These are phyloP conservation scores for Aspergillus tubingensis DNA, from an alignment of 2,329 filamentous ascomycete species.

Conservation along the genomic window DNA sequence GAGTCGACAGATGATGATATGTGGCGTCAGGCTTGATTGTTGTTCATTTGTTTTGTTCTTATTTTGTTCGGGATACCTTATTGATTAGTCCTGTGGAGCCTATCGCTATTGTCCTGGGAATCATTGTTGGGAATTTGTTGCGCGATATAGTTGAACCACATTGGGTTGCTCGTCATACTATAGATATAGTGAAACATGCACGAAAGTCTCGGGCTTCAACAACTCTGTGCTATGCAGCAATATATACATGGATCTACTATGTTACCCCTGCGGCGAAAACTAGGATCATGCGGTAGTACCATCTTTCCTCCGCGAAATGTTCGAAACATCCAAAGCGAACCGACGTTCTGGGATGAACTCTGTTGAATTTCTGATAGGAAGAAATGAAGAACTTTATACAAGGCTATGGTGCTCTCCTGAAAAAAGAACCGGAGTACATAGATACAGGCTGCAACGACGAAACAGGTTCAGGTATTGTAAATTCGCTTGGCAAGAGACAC, in stretches of 20 bases:
- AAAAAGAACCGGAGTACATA: conserved; percentile 18
- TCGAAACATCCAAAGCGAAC: neutral
- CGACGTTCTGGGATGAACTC: neutral
- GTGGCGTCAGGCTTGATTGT: neutral
- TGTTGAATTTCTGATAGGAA: neutral
- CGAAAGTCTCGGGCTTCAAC: neutral
- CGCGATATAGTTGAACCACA: neutral
- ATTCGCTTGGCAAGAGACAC: conserved; percentile 10
- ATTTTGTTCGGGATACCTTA: neutral
- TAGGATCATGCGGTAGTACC: too few relatives aligned
- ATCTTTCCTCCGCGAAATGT: too few relatives aligned
- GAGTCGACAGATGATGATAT: neutral
- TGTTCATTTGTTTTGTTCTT: neutral
- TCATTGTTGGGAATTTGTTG: neutral
- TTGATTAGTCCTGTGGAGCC: neutral
- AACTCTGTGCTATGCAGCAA: too few relatives aligned
- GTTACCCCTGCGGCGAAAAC: too few relatives aligned
- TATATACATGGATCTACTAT: too few relatives aligned
- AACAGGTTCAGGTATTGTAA: conserved; percentile 6
- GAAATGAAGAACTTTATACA: conserved; percentile 17
- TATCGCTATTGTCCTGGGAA: neutral
- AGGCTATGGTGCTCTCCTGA: conserved; percentile 20
- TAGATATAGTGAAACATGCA: neutral
- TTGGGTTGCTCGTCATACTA: neutral
- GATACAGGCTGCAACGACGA: conserved; percentile 18